Percentiles rank a stretch among this genome's conserved stretches.
Conservation (phyloP, 306 rosid species). For the Lathyrus tuberosus region DNA sequence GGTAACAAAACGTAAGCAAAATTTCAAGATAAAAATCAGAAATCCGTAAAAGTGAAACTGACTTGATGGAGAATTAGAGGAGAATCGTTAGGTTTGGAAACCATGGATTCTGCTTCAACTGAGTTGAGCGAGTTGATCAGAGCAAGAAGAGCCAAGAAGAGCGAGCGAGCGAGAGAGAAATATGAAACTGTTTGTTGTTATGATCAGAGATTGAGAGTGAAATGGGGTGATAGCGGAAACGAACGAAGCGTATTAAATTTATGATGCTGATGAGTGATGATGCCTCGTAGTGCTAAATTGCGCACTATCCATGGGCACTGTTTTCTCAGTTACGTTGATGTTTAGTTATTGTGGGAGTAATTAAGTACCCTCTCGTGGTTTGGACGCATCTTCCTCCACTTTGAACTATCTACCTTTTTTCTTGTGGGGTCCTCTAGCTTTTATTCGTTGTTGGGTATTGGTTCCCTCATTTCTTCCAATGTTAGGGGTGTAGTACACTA, state of each 20-base stretch:
- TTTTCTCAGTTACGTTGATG: neutral
- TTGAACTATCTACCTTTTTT: neutral
- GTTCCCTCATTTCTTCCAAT: no score
- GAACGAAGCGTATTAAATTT: no score
- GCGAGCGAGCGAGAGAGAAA: no score
- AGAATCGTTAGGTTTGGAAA: slow-evolving; percentile 66
- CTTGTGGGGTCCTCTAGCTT: neutral
- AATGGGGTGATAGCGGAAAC: no score
- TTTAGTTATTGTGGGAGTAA: neutral
- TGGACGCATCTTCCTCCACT: neutral
- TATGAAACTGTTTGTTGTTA: no score
- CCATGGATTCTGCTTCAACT: slow-evolving; percentile 40
- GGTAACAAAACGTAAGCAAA: slow-evolving; percentile 2
- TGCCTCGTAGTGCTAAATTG: no score
- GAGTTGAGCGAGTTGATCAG: neutral
- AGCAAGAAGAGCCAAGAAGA: neutral
- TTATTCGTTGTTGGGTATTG: no score
- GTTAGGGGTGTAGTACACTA: no score
- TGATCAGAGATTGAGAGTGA: no score
- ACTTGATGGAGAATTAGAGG: slow-evolving; percentile 51
- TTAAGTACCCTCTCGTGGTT: neutral
- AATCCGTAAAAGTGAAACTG: slow-evolving; percentile 46
- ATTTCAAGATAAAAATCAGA: slow-evolving; percentile 9
- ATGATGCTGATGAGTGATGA: no score
- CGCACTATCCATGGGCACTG: neutral